These are phyloP conservation scores for Coniella lustricola DNA, from an alignment of 2,329 filamentous ascomycete genomes.

Conservation along the genomic window DNA sequence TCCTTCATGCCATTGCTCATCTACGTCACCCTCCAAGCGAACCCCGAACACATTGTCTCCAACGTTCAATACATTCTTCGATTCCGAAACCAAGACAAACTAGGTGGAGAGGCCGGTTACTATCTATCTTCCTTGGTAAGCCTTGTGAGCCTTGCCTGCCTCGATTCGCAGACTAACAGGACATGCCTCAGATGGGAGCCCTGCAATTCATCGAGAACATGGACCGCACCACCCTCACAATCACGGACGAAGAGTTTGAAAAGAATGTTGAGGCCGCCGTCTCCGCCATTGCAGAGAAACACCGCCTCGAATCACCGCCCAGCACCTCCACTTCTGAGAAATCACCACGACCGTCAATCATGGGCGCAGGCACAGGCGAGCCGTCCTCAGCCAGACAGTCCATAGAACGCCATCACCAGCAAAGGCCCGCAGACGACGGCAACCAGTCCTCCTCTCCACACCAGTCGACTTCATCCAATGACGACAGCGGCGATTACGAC, in stretches of 20 bases:
- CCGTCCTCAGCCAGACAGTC: slow-evolving; percentile 42
- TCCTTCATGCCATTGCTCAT: slow-evolving; percentile 93
- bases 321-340: slow-evolving; percentile 42
- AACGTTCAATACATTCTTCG: slow-evolving; percentile 97
- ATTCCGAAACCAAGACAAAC: slow-evolving; percentile 95
- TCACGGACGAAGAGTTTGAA: slow-evolving; percentile 93
- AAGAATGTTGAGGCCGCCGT: slow-evolving; percentile 93
- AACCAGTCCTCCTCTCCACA: slow-evolving; percentile 35
- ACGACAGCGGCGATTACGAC: slow-evolving; percentile 47
- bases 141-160: background rate
- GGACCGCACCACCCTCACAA: slow-evolving; percentile 87
- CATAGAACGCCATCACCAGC: slow-evolving; percentile 28
- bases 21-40: slow-evolving; percentile 89
- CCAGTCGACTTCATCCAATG: slow-evolving; percentile 48
- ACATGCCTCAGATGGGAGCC: slow-evolving; percentile 66
- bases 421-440: slow-evolving; percentile 20
- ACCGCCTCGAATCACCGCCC: slow-evolving; percentile 49
- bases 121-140: slow-evolving; percentile 85
- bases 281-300: slow-evolving; percentile 88
- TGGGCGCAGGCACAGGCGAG: slow-evolving; percentile 28
- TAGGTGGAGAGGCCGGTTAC: slow-evolving; percentile 95
- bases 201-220: slow-evolving; percentile 96
- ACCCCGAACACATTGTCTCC: slow-evolving; percentile 90
- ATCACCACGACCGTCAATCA: slow-evolving; percentile 19
- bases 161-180: background rate